Conservation (phyloP, 352 stramenopile species). For the Pythium diclinum region DNA sequence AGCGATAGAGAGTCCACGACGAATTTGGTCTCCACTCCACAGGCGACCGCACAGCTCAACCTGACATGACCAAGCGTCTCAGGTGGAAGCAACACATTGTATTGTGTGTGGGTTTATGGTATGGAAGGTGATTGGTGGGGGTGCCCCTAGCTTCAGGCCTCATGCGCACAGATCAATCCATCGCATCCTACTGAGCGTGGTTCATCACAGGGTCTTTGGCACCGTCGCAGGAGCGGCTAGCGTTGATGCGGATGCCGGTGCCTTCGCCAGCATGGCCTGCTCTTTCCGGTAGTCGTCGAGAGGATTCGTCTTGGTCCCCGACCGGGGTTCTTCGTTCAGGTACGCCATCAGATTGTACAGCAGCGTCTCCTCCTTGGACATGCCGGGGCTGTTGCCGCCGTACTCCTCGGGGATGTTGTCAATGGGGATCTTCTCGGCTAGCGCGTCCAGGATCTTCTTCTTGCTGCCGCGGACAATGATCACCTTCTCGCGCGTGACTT, state of each 20-base stretch:
- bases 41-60: too few species aligned
- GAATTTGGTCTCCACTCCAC: too few species aligned
- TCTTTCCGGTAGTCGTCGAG: constrained; percentile 34
- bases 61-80: too few species aligned
- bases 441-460: constrained; percentile 78
- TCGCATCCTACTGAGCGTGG: not conserved
- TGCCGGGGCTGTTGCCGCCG: constrained; percentile 57
- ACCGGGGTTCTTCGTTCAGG: constrained; percentile 60
- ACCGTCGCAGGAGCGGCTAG: not conserved
- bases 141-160: not conserved
- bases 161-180: not conserved
- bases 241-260: not conserved
- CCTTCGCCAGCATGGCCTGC: constrained; percentile 9
- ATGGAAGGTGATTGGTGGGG: not conserved
- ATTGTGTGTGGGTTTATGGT: not conserved
- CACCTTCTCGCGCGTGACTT: constrained; percentile 93
- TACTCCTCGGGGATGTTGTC: constrained; percentile 84
- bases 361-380: constrained; percentile 62
- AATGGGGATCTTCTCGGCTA: constrained; percentile 63
- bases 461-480: constrained; percentile 80
- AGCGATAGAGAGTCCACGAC: too few species aligned
- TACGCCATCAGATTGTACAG: constrained; percentile 75
- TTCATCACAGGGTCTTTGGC: not conserved
- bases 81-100: not conserved
- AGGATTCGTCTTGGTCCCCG: constrained; percentile 47